Base-by-base conservation (phyloP, 495 filamentous ascomycete species). In the Xylaria sp. region DNA sequence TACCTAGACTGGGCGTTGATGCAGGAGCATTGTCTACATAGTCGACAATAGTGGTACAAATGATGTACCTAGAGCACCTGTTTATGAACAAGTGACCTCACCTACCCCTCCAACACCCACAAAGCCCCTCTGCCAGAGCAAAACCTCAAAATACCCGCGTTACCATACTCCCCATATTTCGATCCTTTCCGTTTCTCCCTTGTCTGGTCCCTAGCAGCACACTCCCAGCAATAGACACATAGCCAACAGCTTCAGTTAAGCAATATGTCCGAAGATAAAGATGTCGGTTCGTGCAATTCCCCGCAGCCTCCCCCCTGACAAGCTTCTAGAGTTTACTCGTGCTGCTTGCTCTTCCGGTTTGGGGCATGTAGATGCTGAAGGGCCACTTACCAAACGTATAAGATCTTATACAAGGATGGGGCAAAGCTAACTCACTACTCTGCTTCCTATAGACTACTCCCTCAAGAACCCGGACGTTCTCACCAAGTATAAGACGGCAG, bases 401-500 rank as follows among this genome's bases (percentile, higher is more conserved):
- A 64, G 70, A 67, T 68, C 70, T 61, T 50, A 66, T 40, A 26
- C 15, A 55, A 59, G 31, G 15, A 66, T 61, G 48, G 65, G 35
- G 21, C 11, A 48, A 7, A 61, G 72, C 76, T 78, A 64, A 78
- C 43, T 50, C 46, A 21, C 14, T 26, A 41, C 46, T 17, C 19
- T 61, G 29, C 24, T 29, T 48, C 46, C 26, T 43, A 14, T 61
- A 98, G 96, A 98, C 81, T 97, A 98, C 86, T 89, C 93, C 71
- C 88, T 98, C 78, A 93, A 92, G 84, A 99, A 98, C 87, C 94
- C 96, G 62, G 95, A 98, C 76, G 97, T 94, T 73, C 88, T 99
- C 74, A 97, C 97, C 80, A 99, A 98, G 86, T 99, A 99, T 87
- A 98, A 97, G 88, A 93, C 91, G 72, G 97, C 96, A 48, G 96